Conservation (phyloP, 257 asterid species). For the Petrea volubilis region DNA sequence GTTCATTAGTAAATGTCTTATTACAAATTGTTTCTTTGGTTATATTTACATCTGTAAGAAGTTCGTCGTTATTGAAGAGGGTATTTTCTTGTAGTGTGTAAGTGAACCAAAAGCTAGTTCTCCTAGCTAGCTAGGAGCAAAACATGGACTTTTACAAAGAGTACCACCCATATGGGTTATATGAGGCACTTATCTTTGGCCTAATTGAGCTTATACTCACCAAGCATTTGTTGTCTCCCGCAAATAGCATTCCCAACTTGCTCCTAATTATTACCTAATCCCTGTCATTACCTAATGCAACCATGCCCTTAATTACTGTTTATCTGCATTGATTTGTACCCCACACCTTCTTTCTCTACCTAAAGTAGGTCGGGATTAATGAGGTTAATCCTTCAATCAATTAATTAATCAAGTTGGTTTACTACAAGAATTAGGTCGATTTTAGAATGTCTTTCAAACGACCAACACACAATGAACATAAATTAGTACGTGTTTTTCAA, state of each 20-base stretch:
- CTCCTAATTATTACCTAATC: constrained; percentile 22
- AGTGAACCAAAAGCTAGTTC: no score
- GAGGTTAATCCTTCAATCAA: constrained; percentile 16
- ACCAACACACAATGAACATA: neutral
- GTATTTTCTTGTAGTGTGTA: no score
- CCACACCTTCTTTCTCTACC: constrained; percentile 30
- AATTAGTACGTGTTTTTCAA: neutral
- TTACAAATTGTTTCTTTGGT: no score
- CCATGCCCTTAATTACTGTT: neutral
- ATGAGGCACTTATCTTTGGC: neutral
- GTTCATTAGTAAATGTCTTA: no score
- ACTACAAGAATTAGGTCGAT: neutral
- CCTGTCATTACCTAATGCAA: constrained; percentile 23
- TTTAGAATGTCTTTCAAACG: neutral
- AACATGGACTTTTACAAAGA: no score
- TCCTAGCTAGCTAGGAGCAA: no score
- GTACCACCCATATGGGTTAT: neutral
- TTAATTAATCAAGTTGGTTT: neutral
- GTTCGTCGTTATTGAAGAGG: no score
- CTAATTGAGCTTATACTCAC: constrained; percentile 9
- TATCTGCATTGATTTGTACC: constrained; percentile 9
- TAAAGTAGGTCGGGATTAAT: constrained; percentile 29
- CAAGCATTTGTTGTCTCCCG: constrained; percentile 4
- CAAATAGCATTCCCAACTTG: constrained; percentile 1
- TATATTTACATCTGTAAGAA: no score